Evolutionary conservation across 345 rosid species (phyloP), one percentile per base, ranked within the genome.

Genomic region (Lumnitzera racemosa): DNA sequence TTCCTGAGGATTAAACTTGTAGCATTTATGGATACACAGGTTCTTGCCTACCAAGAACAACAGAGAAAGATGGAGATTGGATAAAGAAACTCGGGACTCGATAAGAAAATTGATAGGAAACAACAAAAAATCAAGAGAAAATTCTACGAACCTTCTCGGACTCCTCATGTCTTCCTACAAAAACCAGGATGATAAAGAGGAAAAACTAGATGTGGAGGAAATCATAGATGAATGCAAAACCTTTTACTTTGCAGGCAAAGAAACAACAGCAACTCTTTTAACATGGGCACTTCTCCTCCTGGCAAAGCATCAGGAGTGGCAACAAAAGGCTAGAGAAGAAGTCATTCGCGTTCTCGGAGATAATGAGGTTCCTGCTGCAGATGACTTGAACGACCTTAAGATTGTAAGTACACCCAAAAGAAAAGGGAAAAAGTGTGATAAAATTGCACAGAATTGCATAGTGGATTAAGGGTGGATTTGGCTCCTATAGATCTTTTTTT

Each of bases 171-270:
- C 88, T 25, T 63, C 88, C 0, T 74, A 77, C 52, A 75, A 53
- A 49, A 83, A 80, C 57, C 80, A 68, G 27, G 67, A 81, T 60
- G 92, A 73, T 27, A 54, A 70, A 67, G 92, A 87, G 61, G 91
- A 87, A 72, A 83, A 47, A 25, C 67, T 87, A 53, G 77, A 68
- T 12, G 70, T 76, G 15, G 91, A 85, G 67, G 91, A 89, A 61
- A 77, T 92, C 46, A 82, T 89, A 60, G 88, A 89, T 24, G 96
- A 92, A 66, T 85, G 94, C 81, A 85, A 92, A 69, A 89, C 94
- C 7, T 85, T 92, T 66, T 89, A 89, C 70, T 85, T 89, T 54
- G 94, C 96, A 9, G 97, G 94, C 46, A 89, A 89, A 36, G 96
- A 92, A 68, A 92, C 96, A 12, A 76, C 88, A 1, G 96, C 79